Evolutionary conservation across 495 filamentous ascomycete genomes (phyloP), one percentile per base, ranked within the genome.

Genomic region (Penicillium dipodomyicola): DNA sequence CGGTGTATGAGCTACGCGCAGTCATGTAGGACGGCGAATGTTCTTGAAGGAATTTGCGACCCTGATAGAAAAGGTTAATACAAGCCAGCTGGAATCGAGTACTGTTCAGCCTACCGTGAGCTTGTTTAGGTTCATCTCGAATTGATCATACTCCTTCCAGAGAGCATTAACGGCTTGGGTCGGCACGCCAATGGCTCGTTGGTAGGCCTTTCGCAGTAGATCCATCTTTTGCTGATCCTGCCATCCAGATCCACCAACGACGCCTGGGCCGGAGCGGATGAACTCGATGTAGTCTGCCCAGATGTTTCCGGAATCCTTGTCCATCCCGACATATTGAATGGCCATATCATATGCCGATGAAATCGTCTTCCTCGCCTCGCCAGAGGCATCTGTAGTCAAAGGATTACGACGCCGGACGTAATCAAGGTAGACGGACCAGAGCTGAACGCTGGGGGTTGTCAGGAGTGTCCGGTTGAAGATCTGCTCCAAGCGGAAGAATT

Each of bases 181-280:
- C 5, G 94, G 94, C 50, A 96, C 83, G 59, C 81, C 85, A 40
- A 96, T 87, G 14, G 94, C 93, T 30, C 85, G 85, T 62, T 96
- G 93, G 67, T 96, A 97, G 4, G 89, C 87, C 65, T 92, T 95
- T 22, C 94, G 84, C 20, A 98, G 75, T 57, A 85, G 71, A 61
- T 98, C 94, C 90, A 96, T 95, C 80, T 98, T 98, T 65, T 97
- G 94, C 69, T 90, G 87, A 65, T 97, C 94, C 67, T 97, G 91
- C 94, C 94, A 98, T 17, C 83, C 84, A 51, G 80, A 85, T 37
- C 94, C 95, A 32, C 92, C 92, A 42, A 91, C 77, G 40, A 79
- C 83, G 11, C 95, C 95, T 9, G 95, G 94, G 0, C 87, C 89
- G 48, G 82, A 86, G 61, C 89, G 89, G 65, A 97, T 80, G 62